Evolutionary conservation across 2,329 filamentous ascomycete species (phyloP), one percentile per base, ranked within the genome.

Genomic region (Fusarium sublunatum): DNA sequence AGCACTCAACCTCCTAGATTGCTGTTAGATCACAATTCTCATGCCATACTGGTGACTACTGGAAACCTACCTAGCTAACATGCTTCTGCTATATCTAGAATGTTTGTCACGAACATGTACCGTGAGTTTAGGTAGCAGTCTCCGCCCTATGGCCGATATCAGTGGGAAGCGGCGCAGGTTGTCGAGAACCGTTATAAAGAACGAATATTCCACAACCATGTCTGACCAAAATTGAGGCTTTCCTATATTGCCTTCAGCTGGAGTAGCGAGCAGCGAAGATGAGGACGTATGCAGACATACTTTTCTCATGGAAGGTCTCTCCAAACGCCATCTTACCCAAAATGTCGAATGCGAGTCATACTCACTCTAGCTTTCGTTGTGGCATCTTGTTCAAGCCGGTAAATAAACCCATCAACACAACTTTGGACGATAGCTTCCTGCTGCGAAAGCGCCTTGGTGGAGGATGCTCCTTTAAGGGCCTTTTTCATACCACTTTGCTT

Each of bases 321-420:
- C 40, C 40, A 19, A 42, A 42, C 3, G 40, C 40, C 40, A 42
- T 29, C 13, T 42, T 25, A 5, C 40, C 40, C 13, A 42, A n/a
- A 19, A 42, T 31, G 25, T 42, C 40, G 12, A 42, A 42, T 5
- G 40, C 40, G 9, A 42, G 40, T 42, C 40, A 42, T 42, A 15
- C 29, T 42, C 7, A 40, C 7, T 11, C 38, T 22, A 4, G 10
- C 9, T 12, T 40, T 4, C 7, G 38, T 12, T 4, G 22, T 11
- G 6, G 22, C 38, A 12, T 26, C 38, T 26, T 25, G 5, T 25
- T 22, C 38, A 13, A 40, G 22, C 7, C 38, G 22, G 11, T 5
- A 22, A 7, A 26, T 11, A 13, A 40, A 40, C 10, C 24, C 38
- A n/a, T 40, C 22, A 15, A 42, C 40, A n/a, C 40, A 42, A 4